Evolutionary conservation across 371 early-diverging fungal species (phyloP).

Genomic region (Smittium culicis): DNA sequence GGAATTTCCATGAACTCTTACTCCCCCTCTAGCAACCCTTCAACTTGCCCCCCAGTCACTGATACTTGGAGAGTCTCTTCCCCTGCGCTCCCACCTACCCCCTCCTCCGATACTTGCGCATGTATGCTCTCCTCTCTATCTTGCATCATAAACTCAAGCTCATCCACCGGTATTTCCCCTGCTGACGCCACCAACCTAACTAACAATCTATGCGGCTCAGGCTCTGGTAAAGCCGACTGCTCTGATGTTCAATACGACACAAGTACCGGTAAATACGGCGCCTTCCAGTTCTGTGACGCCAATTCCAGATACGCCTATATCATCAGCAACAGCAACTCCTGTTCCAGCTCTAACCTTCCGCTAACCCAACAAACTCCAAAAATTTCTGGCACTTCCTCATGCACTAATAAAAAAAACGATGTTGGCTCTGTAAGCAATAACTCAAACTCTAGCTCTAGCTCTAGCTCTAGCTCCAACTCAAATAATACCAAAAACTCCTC

Average conservation of each 20-base stretch:
- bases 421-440: constrained; percentile 5
- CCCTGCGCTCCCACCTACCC: constrained; percentile 47
- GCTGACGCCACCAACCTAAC: constrained; percentile 17
- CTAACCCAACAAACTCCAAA: constrained; percentile 6
- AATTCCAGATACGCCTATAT: constrained; percentile 18
- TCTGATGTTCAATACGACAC: constrained; percentile 20
- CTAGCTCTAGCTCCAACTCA: constrained; percentile 10
- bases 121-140: neutral
- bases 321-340: constrained; percentile 14
- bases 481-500: neutral
- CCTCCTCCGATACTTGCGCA: constrained; percentile 15
- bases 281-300: constrained; percentile 19
- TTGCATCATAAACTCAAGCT: neutral
- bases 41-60: constrained; percentile 38
- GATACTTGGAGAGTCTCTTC: constrained; percentile 44
- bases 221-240: constrained; percentile 24
- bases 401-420: constrained; percentile 19
- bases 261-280: constrained; percentile 22
- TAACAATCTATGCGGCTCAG: constrained; percentile 17
- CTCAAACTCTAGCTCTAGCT: constrained; percentile 2
- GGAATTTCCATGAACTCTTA: constrained; percentile 4
- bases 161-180: constrained; percentile 11
- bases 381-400: constrained; percentile 17
- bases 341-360: constrained; percentile 5
- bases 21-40: constrained; percentile 28